Base-by-base conservation (phyloP, 441 rosid species). In the Mallotus repandus region DNA sequence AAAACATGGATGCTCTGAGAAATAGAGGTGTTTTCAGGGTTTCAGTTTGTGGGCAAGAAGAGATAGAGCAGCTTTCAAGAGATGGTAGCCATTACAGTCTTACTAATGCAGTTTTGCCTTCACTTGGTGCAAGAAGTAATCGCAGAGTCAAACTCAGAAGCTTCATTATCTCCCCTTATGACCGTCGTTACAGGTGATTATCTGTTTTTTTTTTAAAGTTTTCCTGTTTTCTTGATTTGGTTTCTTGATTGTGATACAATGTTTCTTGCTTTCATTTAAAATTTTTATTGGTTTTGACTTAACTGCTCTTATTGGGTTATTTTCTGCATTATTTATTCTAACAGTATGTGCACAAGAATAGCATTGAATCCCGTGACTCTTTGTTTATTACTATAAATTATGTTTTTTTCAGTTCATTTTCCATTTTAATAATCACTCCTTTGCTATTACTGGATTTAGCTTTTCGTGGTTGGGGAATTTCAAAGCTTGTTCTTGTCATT, bases 81-180 rank as follows among this genome's bases (percentile, higher is more conserved):
- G 94, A 91, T 9, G 91, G 97, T 2, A 96, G 98, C 76, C 97
- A 91, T 55, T 96, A 91, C 76, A 96, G 98, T 78, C 92, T 96
- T 61, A 73, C 97, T 0, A 91, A 97, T 22, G 97, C 89, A 0
- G 86, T 96, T 62, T 81, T 96, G 71, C 99, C 99, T 59, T 85
- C 98, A 7, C 97, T 96, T 1, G 99, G 99, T 5, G 99, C 99
- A 9, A 84, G 96, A 76, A 93, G 97, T 74, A 85, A 85, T 70
- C 96, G 96, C 13, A 63, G 96, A 70, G 79, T 90, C 68, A 87
- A 86, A 89, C 98, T 96, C 50, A 69, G 79, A 21, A 72, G 79
- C 41, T 88, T 79, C 81, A 80, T 86, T 55, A 5, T 96, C 14
- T 96, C 97, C 19, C 99, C 99, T 69, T 89, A 89, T 59, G 90